Base-by-base conservation (phyloP, 2,329 filamentous ascomycete genomes). In the Fusarium tjaetaba region DNA sequence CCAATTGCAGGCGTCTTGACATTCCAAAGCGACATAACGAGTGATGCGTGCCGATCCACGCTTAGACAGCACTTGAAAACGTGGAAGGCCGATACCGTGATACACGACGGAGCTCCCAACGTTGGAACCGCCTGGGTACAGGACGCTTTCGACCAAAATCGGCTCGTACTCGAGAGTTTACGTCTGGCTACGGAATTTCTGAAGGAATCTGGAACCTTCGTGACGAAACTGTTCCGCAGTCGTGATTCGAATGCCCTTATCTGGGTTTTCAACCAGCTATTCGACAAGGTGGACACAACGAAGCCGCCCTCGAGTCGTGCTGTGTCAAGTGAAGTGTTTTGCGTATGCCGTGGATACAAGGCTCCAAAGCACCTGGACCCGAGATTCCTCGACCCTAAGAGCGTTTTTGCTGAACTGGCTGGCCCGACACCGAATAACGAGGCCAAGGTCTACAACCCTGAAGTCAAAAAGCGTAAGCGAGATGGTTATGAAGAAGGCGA, bases 71-170 rank as follows among this genome's bases (percentile, higher is more conserved):
- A 99, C 79, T 85, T 99, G 55, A 98, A 98, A 85, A 95, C 94
- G 16, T 96, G 94, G 93, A 98, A 98, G 82, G 95, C 94, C 26
- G 96, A 99, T 81, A 94, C 93, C 0, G 96, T 99, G 10, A 87
- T 99, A 43, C 96, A 99, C 85, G 96, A 99, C 81, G 96, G 96
- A 84, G 96, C 96, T 2, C 96, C 96, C 52, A 99, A 99, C 79
- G 96, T 99, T 65, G 96, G 96, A 91, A 96, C 95, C 2, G 95
- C 96, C 0, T 99, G 96, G 96, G 93, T 95, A 48, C 96, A 99
- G 85, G 96, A 99, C 86, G 96, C 96, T 49, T 99, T 97, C 88
- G 96, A 96, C 71, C 96, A 99, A 13, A 32, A 32, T 11, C 30
- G 30, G 11, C 30, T 32, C 13, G 30, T n/a, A n/a, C n/a, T n/a